Conservation (phyloP, 371 early-diverging fungal genomes). For the Apophysomyces elegans region DNA sequence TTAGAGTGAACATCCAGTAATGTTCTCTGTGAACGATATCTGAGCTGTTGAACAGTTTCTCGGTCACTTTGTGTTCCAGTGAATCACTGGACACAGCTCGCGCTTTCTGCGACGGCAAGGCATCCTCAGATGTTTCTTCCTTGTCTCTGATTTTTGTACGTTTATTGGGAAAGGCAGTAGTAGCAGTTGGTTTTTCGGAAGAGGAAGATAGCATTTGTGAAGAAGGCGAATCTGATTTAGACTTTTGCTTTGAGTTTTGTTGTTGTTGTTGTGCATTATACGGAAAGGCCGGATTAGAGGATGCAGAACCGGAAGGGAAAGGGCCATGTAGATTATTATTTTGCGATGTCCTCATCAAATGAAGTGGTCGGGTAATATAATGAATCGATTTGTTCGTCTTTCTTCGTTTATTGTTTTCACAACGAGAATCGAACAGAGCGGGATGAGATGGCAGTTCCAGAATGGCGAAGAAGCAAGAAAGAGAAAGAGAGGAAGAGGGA, state of each 20-base stretch:
- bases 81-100: neutral
- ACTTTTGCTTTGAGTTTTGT: no score
- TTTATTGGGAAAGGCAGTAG: neutral
- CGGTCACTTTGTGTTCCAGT: neutral
- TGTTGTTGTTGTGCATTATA: no score
- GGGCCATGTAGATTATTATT: neutral
- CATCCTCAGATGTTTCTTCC: neutral
- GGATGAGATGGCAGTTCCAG: neutral
- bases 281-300: no score
- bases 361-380: neutral
- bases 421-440: no score
- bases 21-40: neutral
- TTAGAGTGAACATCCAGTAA: neutral
- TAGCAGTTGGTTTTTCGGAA: neutral
- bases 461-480: neutral
- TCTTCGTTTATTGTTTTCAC: constrained; percentile 3
- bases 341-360: constrained; percentile 5
- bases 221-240: neutral
- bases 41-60: neutral
- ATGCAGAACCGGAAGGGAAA: no score
- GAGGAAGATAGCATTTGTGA: neutral
- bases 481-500: neutral
- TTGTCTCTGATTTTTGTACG: neutral
- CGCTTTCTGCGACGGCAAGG: neutral
- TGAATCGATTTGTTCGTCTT: neutral